Evolutionary conservation across 495 filamentous ascomycete genomes (phyloP), one percentile per base, ranked within the genome.

Genomic region (Recurvomyces mirabilis): DNA sequence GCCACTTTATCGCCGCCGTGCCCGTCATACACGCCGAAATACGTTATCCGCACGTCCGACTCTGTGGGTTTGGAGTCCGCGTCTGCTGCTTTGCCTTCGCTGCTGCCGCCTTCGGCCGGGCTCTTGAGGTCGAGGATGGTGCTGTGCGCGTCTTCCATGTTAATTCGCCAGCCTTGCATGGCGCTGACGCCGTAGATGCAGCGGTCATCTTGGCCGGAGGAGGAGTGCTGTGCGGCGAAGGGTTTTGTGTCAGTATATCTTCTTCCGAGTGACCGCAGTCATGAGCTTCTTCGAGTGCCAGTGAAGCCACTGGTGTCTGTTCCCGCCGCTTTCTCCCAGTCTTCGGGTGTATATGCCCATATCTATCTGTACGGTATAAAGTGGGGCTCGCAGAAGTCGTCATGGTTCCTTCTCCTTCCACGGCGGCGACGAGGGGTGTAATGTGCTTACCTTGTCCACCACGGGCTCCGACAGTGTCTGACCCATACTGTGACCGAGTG

Each of bases 111-210:
- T 43, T 69, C 66, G 42, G 61, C 65, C 49, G 71, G 71, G 47
- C 80, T 74, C 56, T 93, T 75, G 48, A 98, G 75, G 64, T 96
- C 84, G 57, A 98, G 81, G 21, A 94, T 64, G 17, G 82, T 73
- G 28, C 85, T 84, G 67, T 98, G 91, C 45, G 91, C 79, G 59
- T 98, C 91, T 63, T 98, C 91, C 91, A 98, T 98, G 65, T 84
- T 93, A 64, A 96, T 95, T 65, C 91, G 82, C 91, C 91, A 98
- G 70, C 91, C 91, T 67, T 98, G 91, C 91, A 98, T 98, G 64
- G 85, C 84, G 52, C 93, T 96, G 48, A 98, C 77, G 55, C 93
- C 91, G 62, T 82, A 98, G 51, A 88, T 62, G 58, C 93, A 76
- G 61, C 84, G 79, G 52, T 94, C 87, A 83, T 95, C 88, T 67